phyloP scores from a whole-genome alignment of 495 filamentous ascomycete genomes.

The Aspergillus cristatus region DNA sequence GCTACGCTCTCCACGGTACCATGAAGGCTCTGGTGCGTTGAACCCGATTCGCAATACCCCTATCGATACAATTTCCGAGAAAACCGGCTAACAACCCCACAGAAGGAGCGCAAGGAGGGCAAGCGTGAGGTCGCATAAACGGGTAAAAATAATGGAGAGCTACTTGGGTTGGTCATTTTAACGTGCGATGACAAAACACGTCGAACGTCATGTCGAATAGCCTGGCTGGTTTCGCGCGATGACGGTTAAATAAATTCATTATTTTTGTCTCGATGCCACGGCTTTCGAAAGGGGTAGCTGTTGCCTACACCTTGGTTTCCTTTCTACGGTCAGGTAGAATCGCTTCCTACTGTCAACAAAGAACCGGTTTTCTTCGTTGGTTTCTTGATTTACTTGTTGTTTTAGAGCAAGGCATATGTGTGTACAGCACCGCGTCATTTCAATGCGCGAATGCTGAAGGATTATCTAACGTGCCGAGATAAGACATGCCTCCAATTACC shows the following conservation, averaged over 20 bases:
- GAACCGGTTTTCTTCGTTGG: conserved; percentile 5
- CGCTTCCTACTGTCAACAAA: conserved; percentile 5
- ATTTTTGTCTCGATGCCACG: conserved; percentile 12
- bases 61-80: neutral
- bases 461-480: conserved; percentile 89
- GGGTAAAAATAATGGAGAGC: conserved; percentile 24
- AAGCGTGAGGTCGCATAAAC: conserved; percentile 84
- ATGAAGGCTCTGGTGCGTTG: conserved; percentile 89
- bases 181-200: conserved; percentile 29
- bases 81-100: conserved; percentile 39
- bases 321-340: conserved; percentile 5
- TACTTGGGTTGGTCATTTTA: conserved; percentile 32
- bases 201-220: conserved; percentile 8
- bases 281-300: neutral
- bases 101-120: conserved; percentile 98
- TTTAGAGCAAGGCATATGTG: conserved; percentile 78
- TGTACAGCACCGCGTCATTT: conserved; percentile 87
- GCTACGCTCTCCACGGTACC: conserved; percentile 97
- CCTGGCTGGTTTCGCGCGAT: conserved; percentile 9
- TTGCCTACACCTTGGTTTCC: conserved; percentile 4
- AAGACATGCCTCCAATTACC: conserved; percentile 71
- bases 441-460: conserved; percentile 92
- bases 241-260: conserved; percentile 11
- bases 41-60: conserved; percentile 4
- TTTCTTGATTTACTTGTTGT: conserved; percentile 3